Conservation (phyloP, 2,329 filamentous ascomycete species). For the Incumbomyces delicatus region DNA sequence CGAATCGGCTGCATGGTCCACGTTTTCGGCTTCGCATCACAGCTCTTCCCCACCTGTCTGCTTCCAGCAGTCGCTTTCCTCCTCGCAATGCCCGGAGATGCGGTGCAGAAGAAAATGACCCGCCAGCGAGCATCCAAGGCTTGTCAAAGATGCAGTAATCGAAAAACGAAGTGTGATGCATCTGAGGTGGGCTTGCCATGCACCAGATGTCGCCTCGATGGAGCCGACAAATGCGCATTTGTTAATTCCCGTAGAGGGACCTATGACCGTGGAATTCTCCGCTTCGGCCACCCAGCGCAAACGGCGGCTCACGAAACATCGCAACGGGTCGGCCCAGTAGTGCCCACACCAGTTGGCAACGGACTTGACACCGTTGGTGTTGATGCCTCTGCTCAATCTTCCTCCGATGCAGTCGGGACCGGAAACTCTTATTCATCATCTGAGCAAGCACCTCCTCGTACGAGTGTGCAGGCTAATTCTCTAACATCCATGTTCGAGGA, state of each 20-base stretch:
- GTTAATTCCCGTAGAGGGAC: constrained; percentile 10
- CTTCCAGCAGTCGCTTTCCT: too few relatives aligned
- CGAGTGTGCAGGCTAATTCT: constrained; percentile 4
- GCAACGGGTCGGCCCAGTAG: not conserved
- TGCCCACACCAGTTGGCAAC: not conserved
- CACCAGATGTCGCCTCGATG: constrained; percentile 6
- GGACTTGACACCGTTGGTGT: not conserved
- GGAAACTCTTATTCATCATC: not conserved
- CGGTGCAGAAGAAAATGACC: not conserved
- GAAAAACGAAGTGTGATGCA: constrained; percentile 11
- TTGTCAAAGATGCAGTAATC: constrained; percentile 9
- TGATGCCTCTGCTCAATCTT: not conserved
- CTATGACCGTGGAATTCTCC: constrained; percentile 5
- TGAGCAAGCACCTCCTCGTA: not conserved
- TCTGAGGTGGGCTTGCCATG: constrained; percentile 8
- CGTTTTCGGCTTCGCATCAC: too few relatives aligned
- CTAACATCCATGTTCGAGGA: constrained; percentile 8
- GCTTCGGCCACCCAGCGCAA: not conserved
- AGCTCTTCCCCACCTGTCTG: not conserved
- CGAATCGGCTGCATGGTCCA: not conserved
- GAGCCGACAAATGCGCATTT: constrained; percentile 1
- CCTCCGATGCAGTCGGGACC: not conserved
- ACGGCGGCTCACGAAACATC: not conserved
- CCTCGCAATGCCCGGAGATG: not conserved
- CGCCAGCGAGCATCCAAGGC: constrained; percentile 9